Conservation (phyloP, 306 rosid genomes). For the Boehmeria nivea region DNA sequence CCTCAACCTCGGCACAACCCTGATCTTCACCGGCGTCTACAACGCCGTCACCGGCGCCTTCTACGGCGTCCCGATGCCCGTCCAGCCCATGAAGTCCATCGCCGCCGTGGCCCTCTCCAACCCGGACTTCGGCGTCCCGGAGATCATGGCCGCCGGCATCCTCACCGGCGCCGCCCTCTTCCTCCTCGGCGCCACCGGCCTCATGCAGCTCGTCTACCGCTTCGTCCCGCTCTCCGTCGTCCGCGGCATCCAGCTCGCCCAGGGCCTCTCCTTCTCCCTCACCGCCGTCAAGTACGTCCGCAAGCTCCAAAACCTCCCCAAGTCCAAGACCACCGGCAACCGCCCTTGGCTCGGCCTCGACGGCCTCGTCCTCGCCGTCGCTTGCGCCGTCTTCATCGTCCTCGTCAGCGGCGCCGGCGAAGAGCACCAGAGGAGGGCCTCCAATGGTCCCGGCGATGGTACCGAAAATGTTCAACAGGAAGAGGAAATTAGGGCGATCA, state of each 20-base stretch:
- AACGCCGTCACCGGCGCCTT: constrained; percentile 63
- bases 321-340: constrained; percentile 32
- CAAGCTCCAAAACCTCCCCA: constrained; percentile 43
- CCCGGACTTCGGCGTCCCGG: constrained; percentile 41
- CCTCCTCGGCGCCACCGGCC: constrained; percentile 48
- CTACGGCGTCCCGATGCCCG: constrained; percentile 83
- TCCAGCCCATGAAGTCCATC: constrained; percentile 84
- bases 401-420: constrained; percentile 61
- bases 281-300: constrained; percentile 58
- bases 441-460: not conserved
- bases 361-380: constrained; percentile 56
- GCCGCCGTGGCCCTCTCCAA: constrained; percentile 59
- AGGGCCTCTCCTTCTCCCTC: constrained; percentile 63
- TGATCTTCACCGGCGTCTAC: constrained; percentile 65
- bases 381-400: constrained; percentile 50
- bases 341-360: constrained; percentile 64
- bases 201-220: constrained; percentile 55
- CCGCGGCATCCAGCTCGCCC: constrained; percentile 72
- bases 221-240: constrained; percentile 53
- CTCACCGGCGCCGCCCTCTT: constrained; percentile 48
- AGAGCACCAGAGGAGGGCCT: not conserved
- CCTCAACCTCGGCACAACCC: constrained; percentile 67
- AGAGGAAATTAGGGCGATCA: not conserved
- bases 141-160: constrained; percentile 77
- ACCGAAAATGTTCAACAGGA: not conserved